phyloP scores from a whole-genome alignment of 495 filamentous ascomycete genomes.

The Platismatia glauca region DNA sequence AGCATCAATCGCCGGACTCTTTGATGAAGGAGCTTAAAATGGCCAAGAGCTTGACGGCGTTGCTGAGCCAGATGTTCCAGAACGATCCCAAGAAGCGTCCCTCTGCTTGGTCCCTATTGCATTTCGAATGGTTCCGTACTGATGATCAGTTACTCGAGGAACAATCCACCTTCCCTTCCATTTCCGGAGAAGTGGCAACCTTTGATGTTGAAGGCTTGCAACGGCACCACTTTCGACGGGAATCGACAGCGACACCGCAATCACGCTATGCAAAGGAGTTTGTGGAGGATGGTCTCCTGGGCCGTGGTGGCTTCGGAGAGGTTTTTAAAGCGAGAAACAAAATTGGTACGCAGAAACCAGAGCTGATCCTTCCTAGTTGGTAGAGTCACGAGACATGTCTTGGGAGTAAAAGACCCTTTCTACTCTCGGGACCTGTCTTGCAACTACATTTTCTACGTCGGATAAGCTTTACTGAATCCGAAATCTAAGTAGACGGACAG shows the following conservation, averaged over 20 bases:
- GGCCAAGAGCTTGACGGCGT: slow-evolving; percentile 65
- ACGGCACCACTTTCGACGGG: slow-evolving; percentile 37
- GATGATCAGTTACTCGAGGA: slow-evolving; percentile 38
- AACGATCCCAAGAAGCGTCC: slow-evolving; percentile 73
- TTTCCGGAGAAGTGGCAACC: neutral
- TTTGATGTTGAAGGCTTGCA: slow-evolving; percentile 24
- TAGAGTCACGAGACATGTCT: neutral
- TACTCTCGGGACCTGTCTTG: neutral
- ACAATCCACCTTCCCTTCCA: neutral
- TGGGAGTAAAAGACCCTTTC: neutral
- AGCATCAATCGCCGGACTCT: slow-evolving; percentile 67
- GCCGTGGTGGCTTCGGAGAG: slow-evolving; percentile 91
- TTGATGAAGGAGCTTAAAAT: slow-evolving; percentile 55
- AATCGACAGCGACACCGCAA: slow-evolving; percentile 38
- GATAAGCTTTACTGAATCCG: neutral
- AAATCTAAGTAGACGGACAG: slow-evolving; percentile 51
- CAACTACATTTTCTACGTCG: neutral
- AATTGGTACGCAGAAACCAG: slow-evolving; percentile 30
- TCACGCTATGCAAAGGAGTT: slow-evolving; percentile 84
- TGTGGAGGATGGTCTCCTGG: slow-evolving; percentile 76
- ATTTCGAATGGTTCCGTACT: slow-evolving; percentile 73
- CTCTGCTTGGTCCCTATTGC: slow-evolving; percentile 80
- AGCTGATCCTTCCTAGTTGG: neutral
- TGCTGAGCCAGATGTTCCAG: slow-evolving; percentile 75
- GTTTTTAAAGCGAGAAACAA: slow-evolving; percentile 96